Evolutionary conservation across 2,329 filamentous ascomycete species (phyloP).

Genomic region (Mollisiaceae sp.): DNA sequence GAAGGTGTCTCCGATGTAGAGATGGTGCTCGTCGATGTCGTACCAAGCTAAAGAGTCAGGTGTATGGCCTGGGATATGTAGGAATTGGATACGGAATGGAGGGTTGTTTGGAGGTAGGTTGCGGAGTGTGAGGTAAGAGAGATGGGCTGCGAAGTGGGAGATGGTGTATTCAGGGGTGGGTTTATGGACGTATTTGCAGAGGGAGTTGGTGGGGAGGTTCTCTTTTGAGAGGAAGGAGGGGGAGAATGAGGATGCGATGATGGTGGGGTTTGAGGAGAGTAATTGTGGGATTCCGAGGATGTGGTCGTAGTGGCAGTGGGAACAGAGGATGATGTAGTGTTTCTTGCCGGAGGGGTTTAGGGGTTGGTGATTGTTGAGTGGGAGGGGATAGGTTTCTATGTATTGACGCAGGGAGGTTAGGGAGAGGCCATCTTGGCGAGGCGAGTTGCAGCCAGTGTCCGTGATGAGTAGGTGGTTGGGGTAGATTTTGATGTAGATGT

Average conservation of each 20-base stretch:
- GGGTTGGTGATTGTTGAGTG: slow-evolving; percentile 42
- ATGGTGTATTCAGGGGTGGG: slow-evolving; percentile 48
- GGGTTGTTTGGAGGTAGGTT: slow-evolving; percentile 14
- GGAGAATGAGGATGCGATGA: slow-evolving; percentile 45
- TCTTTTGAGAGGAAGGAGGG: slow-evolving; percentile 48
- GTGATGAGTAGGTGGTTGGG: slow-evolving; percentile 46
- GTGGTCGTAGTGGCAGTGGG: slow-evolving; percentile 55
- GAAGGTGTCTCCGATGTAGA: slow-evolving; percentile 54
- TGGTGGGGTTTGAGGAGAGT: slow-evolving; percentile 30
- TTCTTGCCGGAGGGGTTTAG: slow-evolving; percentile 46
- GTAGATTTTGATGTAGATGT: slow-evolving; percentile 53
- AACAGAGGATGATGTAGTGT: slow-evolving; percentile 49
- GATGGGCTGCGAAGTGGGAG: slow-evolving; percentile 48
- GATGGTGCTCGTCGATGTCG: slow-evolving; percentile 48
- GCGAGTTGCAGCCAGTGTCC: slow-evolving; percentile 52
- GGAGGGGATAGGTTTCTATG: slow-evolving; percentile 48
- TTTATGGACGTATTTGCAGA: slow-evolving; percentile 47
- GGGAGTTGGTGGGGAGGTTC: slow-evolving; percentile 45
- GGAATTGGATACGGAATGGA: slow-evolving; percentile 47
- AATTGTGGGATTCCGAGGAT: slow-evolving; percentile 42
- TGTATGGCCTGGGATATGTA: slow-evolving; percentile 54
- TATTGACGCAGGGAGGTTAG: slow-evolving; percentile 47
- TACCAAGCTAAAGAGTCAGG: slow-evolving; percentile 53
- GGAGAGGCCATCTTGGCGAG: slow-evolving; percentile 37
- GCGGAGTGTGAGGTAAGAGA: slow-evolving; percentile 40